Evolutionary conservation across 495 filamentous ascomycete species (phyloP).

Genomic region (Neurospora discreta): DNA sequence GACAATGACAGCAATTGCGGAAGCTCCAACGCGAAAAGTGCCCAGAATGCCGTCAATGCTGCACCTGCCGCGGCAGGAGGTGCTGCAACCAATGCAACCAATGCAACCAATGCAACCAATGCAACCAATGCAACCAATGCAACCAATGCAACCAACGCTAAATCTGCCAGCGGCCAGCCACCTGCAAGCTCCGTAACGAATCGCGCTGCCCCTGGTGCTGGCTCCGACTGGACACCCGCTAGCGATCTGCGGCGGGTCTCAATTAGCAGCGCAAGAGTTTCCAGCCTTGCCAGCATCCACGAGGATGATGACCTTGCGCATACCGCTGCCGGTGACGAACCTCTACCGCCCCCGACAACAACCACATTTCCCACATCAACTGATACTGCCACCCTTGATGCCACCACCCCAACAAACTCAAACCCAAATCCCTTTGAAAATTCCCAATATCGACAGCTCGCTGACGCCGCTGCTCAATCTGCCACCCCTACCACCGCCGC

Average conservation of each 20-base stretch:
- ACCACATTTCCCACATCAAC: neutral
- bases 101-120: neutral
- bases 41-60: neutral
- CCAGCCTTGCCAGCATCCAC: neutral
- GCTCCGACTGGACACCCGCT: neutral
- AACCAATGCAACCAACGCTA: neutral
- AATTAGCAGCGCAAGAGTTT: neutral
- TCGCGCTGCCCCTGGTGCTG: neutral
- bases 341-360: conserved; percentile 3
- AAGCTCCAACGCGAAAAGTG: neutral
- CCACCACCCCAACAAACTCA: conserved; percentile 1
- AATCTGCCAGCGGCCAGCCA: neutral
- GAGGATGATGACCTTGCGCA: neutral
- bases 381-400: neutral
- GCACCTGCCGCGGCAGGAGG: neutral
- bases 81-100: neutral
- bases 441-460: conserved; percentile 1
- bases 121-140: neutral
- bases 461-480: neutral
- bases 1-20: neutral
- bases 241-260: neutral
- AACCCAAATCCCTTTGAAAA: neutral
- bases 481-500: conserved; percentile 1
- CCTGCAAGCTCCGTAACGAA: neutral
- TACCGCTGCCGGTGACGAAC: neutral